Base-by-base conservation (phyloP, 2,329 filamentous ascomycete species). In the Fusarium ramigenum region DNA sequence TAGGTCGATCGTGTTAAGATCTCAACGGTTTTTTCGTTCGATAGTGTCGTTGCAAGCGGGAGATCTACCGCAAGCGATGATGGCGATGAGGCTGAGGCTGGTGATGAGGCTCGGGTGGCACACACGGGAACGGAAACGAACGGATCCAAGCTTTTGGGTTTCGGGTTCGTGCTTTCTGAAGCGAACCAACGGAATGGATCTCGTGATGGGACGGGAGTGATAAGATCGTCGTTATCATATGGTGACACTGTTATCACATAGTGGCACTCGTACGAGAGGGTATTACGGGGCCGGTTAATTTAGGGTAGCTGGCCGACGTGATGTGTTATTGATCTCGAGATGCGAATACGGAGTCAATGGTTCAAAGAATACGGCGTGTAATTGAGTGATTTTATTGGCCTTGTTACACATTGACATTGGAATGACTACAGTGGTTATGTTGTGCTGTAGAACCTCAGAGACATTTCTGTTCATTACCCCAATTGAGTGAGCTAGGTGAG, bases 111-210 rank as follows among this genome's bases (percentile, higher is more conserved):
- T 56, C 46, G 30, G 34, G 39, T 69, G 56, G 47, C 65, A 68
- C 65, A 46, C 19, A 39, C 32, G 25, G 18, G 18, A 19, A 21
- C n/a, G n/a, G 32, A 28, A 56, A 53, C 47, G 11, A 23, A 60
- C 12, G n/a, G 32, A 60, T 40, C 42, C 58, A 40, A 28, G 57
- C 57, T 46, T 60, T 46, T 49, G 65, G 66, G 65, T 36, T 57
- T 65, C 52, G 59, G 58, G 43, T 69, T 69, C 66, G 65, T 69
- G 66, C 30, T 69, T 69, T 70, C 47, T 19, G 18, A 49, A 65
- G 66, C 65, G 65, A 69, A 36, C 58, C 64, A 58, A 43, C 53
- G 19, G 44, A 28, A 47, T 4, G 15, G 36, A 23, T 66, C 37
- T 42, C 21, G 46, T 66, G 34, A 40, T 39, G 44, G 32, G 16